These are phyloP conservation scores for Talaromyces sp. DNA, from an alignment of 2,329 filamentous ascomycete genomes.

Conservation along the genomic window DNA sequence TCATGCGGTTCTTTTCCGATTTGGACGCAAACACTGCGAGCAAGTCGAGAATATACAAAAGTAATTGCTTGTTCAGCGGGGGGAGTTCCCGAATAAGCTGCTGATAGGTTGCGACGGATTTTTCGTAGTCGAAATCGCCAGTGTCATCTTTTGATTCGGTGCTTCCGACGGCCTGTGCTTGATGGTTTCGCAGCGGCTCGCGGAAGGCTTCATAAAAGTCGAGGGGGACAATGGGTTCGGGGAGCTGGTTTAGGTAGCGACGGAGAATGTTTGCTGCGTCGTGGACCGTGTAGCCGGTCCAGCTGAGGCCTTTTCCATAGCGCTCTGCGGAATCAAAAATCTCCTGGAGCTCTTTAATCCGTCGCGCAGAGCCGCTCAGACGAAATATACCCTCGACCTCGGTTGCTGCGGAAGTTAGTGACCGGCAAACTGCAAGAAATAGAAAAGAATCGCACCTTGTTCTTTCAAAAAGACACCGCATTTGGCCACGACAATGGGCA, in stretches of 20 bases:
- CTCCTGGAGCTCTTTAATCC: slow-evolving; percentile 91
- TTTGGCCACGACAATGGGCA: slow-evolving; percentile 96
- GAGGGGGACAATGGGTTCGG: slow-evolving; percentile 91
- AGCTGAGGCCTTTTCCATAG: slow-evolving; percentile 94
- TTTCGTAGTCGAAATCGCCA: slow-evolving; percentile 67
- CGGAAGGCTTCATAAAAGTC: slow-evolving; percentile 91
- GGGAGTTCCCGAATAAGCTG: slow-evolving; percentile 87
- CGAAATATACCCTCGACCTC: slow-evolving; percentile 95
- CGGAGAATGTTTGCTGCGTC: slow-evolving; percentile 95
- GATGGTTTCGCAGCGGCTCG: slow-evolving; percentile 66
- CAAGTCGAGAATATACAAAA: slow-evolving; percentile 92
- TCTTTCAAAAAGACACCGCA: slow-evolving; percentile 97
- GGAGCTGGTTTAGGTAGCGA: slow-evolving; percentile 91
- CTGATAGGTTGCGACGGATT: slow-evolving; percentile 79
- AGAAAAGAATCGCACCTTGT: slow-evolving; percentile 62
- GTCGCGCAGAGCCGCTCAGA: slow-evolving; percentile 90
- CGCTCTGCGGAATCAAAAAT: slow-evolving; percentile 91
- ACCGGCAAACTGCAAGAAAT: not conserved
- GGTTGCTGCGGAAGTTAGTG: slow-evolving; percentile 58
- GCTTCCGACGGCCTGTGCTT: slow-evolving; percentile 66
- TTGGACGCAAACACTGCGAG: slow-evolving; percentile 97
- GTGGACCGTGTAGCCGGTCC: slow-evolving; percentile 96
- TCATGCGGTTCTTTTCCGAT: slow-evolving; percentile 95
- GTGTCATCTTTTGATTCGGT: slow-evolving; percentile 61
- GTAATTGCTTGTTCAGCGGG: slow-evolving; percentile 83